Conservation (phyloP, 2,329 filamentous ascomycete species). For the Fusarium tanahbumbuense region DNA sequence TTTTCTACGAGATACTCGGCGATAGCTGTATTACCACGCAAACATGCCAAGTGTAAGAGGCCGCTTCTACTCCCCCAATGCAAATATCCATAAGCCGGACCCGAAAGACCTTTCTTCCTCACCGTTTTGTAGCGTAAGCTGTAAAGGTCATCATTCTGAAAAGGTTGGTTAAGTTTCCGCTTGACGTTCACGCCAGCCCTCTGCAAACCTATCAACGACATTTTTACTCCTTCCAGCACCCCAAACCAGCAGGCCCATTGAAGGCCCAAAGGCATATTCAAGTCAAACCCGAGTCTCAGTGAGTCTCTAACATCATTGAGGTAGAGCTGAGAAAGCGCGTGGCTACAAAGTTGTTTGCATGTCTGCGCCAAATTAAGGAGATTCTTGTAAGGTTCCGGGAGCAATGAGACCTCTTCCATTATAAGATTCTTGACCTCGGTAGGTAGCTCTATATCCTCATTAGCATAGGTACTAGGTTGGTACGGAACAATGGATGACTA, state of each 20-base stretch:
- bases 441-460: constrained; percentile 21
- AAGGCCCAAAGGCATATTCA: constrained; percentile 21
- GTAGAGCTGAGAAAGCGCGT: constrained; percentile 22
- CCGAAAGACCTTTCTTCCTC: not conserved
- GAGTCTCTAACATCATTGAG: constrained; percentile 16
- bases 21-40: constrained; percentile 36
- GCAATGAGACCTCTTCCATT: constrained; percentile 16
- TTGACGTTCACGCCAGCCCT: not conserved
- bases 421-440: constrained; percentile 24
- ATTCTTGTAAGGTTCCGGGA: constrained; percentile 8
- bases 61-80: constrained; percentile 16
- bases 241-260: constrained; percentile 39
- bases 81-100: constrained; percentile 16
- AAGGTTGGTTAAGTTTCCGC: constrained; percentile 13
- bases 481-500: not conserved
- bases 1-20: constrained; percentile 17
- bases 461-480: not conserved
- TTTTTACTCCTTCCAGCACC: constrained; percentile 15
- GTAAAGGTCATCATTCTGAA: constrained; percentile 17
- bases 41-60: constrained; percentile 33
- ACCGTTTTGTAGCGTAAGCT: constrained; percentile 15
- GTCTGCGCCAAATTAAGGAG: constrained; percentile 16
- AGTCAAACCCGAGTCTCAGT: not conserved
- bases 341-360: constrained; percentile 13
- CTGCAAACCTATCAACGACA: constrained; percentile 15